Evolutionary conservation across 1,284 basidiomycete species (phyloP), one percentile per base, ranked within the genome.

Genomic region (Fomitopsis palustris): DNA sequence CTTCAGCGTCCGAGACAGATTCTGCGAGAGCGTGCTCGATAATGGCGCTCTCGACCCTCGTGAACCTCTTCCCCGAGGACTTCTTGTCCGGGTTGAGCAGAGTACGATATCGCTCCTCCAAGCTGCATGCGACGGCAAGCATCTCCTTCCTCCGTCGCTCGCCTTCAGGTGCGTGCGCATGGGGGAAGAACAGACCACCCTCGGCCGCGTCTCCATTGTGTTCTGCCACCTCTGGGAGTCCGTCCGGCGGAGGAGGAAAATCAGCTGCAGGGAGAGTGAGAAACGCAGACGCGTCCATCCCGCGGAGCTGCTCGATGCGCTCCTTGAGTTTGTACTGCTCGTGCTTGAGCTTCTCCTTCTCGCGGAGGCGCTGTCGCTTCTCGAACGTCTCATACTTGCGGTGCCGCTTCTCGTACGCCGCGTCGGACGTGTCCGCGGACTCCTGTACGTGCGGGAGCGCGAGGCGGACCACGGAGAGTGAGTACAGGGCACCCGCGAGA

Each of bases 321-420:
- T 93, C 86, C 67, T 90, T 88, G 67, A 97, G 85, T 72, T 95
- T 95, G 76, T 95, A 93, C 63, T 95, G 92, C 69, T 95, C 92
- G 63, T 93, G 89, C 70, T 90, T 87, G 61, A 97, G 82, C 69
- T 93, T 93, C 72, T 96, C 94, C 72, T 93, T 92, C 74, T 96
- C 94, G 57, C 93, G 83, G 42, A 93, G 77, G 3, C 93, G 86
- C 69, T 90, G 87, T 12, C 92, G 83, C 70, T 92, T 93, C 73
- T 96, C 95, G 59, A 92, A 88, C 17, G 83, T 83, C 71, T 96
- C 94, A 71, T 90, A 93, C 70, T 92, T 92, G 58, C 87, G 83
- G 74, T 96, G 95, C 41, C 92, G 83, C 60, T 85, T 85, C 71
- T 91, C 85, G 70, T 95, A 97, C n/a, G 84, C 84, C 17, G 84